Base-by-base conservation (phyloP, 176 grass and related monocot species). In the Zizania latifolia region DNA sequence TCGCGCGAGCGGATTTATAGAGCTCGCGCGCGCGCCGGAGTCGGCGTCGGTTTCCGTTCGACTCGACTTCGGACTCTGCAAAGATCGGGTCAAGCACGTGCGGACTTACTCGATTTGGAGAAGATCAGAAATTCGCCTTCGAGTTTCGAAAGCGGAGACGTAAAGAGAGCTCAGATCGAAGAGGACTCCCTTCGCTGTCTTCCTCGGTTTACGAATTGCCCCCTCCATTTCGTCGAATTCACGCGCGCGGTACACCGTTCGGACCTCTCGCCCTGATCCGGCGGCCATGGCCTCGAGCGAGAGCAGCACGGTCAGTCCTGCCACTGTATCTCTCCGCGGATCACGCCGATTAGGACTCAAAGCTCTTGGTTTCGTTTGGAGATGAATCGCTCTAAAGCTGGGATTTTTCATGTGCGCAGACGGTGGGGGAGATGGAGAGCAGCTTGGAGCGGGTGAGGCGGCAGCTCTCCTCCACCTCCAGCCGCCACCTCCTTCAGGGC, bases 391-490 rank as follows among this genome's bases (percentile, higher is more conserved):
- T n/a, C n/a, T n/a, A n/a, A n/a, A n/a, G n/a, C n/a, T n/a, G n/a
- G n/a, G n/a, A n/a, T n/a, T n/a, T n/a, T n/a, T n/a, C n/a, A n/a
- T n/a, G n/a, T n/a, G n/a, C n/a, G 48, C 70, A 91, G 91, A 79
- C 70, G 79, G 84, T 86, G 31, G 86, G 76, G 22, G 82, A 87
- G 72, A 84, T 92, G 67, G 88, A 89, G 81, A 87, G 78, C 78
- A 98, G 91, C 89, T 92, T 98, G 84, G 84, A 94, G 48, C 81
- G 85, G 84, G 92, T 92, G 27, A 89, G 88, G 84, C 78, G 70
- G 58, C 91, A 98, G 79, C 94, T 98, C 27, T 76, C 89, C 1
- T 92, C 91, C 30, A 85, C 83, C 36, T 87, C 89, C 28, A 93
- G 78, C 27, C 86, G 86, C 8, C 88, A 85, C 43, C 84, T 94